These are phyloP conservation scores for Apiospora phragmitis DNA, from an alignment of 2,329 filamentous ascomycete genomes.

Conservation along the genomic window DNA sequence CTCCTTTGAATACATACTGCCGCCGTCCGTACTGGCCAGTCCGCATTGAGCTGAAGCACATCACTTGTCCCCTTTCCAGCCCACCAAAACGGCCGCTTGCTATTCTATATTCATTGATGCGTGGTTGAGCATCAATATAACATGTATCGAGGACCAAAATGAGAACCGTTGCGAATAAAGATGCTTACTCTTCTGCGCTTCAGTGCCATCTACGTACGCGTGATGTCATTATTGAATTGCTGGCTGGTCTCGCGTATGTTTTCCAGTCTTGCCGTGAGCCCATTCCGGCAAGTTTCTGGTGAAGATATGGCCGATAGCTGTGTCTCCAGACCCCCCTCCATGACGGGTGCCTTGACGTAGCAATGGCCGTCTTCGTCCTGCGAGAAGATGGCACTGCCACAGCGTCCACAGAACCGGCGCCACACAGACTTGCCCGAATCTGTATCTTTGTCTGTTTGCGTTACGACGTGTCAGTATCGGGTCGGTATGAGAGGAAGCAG, in stretches of 20 bases:
- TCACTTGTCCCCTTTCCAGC: background rate
- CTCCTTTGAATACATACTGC: no score
- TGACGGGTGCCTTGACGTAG: conserved; percentile 14
- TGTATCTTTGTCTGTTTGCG: conserved; percentile 6
- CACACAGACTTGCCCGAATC: conserved; percentile 14
- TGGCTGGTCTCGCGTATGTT: background rate
- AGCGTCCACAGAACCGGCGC: conserved; percentile 15
- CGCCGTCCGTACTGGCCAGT: no score
- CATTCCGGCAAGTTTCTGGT: conserved; percentile 11
- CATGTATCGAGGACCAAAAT: background rate
- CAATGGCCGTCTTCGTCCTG: conserved; percentile 8
- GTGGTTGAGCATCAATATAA: background rate
- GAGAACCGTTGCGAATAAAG: background rate
- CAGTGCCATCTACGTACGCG: background rate
- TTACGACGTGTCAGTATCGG: background rate
- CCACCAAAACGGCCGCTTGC: background rate
- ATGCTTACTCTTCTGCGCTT: background rate
- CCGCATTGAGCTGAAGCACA: background rate
- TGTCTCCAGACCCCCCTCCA: conserved; percentile 9
- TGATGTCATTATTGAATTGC: background rate
- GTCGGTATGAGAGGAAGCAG: background rate
- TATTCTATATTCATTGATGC: background rate
- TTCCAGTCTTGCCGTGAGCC: conserved; percentile 11
- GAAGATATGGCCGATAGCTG: conserved; percentile 8
- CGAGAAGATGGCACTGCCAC: conserved; percentile 13